These are phyloP conservation scores for Anastatica hierochuntica DNA, from an alignment of 345 rosid genomes.

Conservation along the genomic window DNA sequence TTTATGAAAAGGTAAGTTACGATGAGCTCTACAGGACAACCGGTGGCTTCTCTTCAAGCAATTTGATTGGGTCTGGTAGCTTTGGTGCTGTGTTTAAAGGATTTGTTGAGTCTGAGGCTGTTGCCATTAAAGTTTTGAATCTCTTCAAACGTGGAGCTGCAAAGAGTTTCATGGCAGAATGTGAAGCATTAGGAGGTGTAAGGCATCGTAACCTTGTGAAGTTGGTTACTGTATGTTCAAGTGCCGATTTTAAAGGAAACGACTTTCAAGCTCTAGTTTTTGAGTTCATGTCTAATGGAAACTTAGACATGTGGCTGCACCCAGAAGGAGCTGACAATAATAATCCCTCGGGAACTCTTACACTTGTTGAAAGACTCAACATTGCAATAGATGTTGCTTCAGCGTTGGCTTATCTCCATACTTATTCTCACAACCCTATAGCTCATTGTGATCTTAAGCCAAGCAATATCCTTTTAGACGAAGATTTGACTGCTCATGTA, in stretches of 20 bases:
- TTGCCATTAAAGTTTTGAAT: conserved; percentile 33
- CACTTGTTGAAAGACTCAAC: background rate
- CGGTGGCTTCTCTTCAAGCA: too few species aligned
- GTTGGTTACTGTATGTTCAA: conserved; percentile 28
- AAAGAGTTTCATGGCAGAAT: conserved; percentile 40
- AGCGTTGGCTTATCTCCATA: conserved; percentile 13
- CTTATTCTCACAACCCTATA: conserved; percentile 1
- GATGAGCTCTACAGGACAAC: too few species aligned
- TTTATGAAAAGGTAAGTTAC: conserved; percentile 3
- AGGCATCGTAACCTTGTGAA: conserved; percentile 38
- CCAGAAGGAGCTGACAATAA: background rate
- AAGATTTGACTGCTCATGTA: conserved; percentile 19
- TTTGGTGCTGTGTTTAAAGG: conserved; percentile 2
- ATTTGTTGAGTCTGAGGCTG: background rate
- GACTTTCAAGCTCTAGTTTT: conserved; percentile 17
- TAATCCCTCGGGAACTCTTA: background rate
- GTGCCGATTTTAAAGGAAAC: conserved; percentile 22
- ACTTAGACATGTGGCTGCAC: conserved; percentile 19
- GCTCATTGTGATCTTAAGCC: conserved; percentile 26
- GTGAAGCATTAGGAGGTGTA: conserved; percentile 26
- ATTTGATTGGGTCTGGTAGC: too few species aligned
- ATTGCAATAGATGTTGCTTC: background rate
- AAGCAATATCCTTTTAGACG: conserved; percentile 5
- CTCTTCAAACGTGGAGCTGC: conserved; percentile 28
- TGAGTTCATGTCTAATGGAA: conserved; percentile 23